phyloP scores from a whole-genome alignment of 495 filamentous ascomycete genomes.

The Evernia prunastri region DNA sequence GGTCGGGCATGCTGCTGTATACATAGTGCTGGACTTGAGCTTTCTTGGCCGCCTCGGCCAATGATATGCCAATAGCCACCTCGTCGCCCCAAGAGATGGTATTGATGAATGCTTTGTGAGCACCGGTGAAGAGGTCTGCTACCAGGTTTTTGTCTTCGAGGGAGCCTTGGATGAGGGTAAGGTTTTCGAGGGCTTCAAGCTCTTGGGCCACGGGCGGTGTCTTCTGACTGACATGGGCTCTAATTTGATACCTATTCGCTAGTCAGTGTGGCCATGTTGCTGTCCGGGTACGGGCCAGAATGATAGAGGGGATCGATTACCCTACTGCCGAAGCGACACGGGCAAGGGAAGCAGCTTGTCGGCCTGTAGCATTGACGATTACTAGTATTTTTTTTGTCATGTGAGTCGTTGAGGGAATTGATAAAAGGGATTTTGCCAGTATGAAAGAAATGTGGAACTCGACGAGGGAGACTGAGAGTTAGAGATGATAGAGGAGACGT shows the following conservation, averaged over 20 bases:
- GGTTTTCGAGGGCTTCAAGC: constrained; percentile 71
- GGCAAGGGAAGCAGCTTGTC: constrained; percentile 89
- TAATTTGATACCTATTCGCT: constrained; percentile 56
- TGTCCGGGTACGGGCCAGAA: neutral
- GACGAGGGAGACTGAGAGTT: neutral
- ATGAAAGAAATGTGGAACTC: neutral
- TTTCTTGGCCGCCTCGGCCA: constrained; percentile 84
- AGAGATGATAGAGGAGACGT: neutral
- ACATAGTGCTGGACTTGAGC: constrained; percentile 85
- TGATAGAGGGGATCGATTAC: neutral
- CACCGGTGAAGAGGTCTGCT: constrained; percentile 69
- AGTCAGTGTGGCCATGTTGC: neutral
- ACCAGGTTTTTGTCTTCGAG: constrained; percentile 71
- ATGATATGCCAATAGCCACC: constrained; percentile 72
- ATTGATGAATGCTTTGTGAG: constrained; percentile 91
- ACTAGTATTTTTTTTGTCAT: constrained; percentile 71
- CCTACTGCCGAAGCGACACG: constrained; percentile 87
- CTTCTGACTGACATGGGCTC: constrained; percentile 78
- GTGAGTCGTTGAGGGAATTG: constrained; percentile 28
- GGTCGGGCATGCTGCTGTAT: constrained; percentile 95
- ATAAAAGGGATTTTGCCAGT: neutral
- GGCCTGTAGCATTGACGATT: constrained; percentile 85
- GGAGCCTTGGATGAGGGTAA: constrained; percentile 73
- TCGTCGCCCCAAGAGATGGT: constrained; percentile 98
- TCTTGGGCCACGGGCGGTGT: constrained; percentile 73